phyloP scores from a whole-genome alignment of 2,329 filamentous ascomycete genomes.

The Xylaria sp. region DNA sequence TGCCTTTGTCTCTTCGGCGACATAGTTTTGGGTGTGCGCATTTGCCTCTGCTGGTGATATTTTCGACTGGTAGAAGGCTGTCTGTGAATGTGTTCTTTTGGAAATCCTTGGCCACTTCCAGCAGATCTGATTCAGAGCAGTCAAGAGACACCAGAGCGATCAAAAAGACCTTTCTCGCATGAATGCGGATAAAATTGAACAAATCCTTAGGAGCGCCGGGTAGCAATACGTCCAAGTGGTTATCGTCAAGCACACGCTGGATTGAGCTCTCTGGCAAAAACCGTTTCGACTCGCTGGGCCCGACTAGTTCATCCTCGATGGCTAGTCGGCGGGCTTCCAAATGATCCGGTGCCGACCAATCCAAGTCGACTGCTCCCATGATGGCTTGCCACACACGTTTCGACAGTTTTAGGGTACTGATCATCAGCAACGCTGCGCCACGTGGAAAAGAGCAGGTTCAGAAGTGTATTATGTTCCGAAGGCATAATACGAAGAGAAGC shows the following conservation, averaged over 20 bases:
- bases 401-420: no score
- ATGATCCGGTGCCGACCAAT: no score
- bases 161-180: conserved; percentile 6
- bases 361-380: no score
- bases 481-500: no score
- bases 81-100: background rate
- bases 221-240: conserved; percentile 6
- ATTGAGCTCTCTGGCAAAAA: conserved; percentile 8
- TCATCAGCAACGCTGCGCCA: no score
- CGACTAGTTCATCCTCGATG: background rate
- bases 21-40: background rate
- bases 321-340: background rate
- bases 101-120: conserved; percentile 2
- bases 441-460: no score
- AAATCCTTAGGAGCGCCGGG: conserved; percentile 2
- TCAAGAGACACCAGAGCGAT: background rate
- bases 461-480: no score
- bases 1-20: background rate
- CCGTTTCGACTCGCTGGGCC: background rate
- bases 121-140: background rate
- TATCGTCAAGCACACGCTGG: background rate
- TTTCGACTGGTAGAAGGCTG: conserved; percentile 1
- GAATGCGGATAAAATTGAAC: background rate
- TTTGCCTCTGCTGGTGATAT: background rate
- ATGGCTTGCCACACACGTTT: no score